Percentiles rank a stretch among this genome's conserved stretches.
Evolutionary conservation across 2,329 filamentous ascomycete species (phyloP).

Genomic region (Plectosphaerella cucumerina): DNA sequence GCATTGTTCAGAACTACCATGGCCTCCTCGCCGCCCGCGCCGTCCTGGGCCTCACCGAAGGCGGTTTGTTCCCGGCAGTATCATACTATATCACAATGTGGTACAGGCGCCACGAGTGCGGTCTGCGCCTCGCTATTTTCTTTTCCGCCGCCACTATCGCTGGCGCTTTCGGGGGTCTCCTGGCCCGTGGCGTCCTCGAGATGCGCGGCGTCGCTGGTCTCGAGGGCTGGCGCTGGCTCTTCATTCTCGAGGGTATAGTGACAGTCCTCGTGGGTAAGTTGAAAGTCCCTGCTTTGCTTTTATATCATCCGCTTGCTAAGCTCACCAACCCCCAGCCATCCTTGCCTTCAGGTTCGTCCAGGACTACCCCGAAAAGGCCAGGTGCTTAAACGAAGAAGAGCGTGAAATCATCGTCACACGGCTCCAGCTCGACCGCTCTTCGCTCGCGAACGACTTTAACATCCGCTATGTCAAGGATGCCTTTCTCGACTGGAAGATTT

Average conservation of each 20-base stretch:
- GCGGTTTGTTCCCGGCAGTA: conserved; percentile 53
- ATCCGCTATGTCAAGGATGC: conserved; percentile 51
- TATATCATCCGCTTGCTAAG: conserved; percentile 36
- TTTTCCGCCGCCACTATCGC: conserved; percentile 73
- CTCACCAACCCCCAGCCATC: conserved; percentile 26
- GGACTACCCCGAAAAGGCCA: conserved; percentile 51
- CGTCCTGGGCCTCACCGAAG: conserved; percentile 75
- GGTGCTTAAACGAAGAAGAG: conserved; percentile 55
- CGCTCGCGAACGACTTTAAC: conserved; percentile 53
- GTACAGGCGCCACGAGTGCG: conserved; percentile 84
- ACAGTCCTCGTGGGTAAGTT: conserved; percentile 53
- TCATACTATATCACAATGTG: conserved; percentile 64
- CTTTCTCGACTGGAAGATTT: conserved; percentile 53
- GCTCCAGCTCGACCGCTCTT: conserved; percentile 35
- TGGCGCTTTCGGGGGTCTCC: conserved; percentile 53
- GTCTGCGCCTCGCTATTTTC: conserved; percentile 91
- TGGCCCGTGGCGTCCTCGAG: conserved; percentile 62
- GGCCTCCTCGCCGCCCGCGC: conserved; percentile 78
- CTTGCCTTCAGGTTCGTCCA: conserved; percentile 46
- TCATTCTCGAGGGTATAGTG: conserved; percentile 69
- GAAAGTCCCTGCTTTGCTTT: conserved; percentile 5
- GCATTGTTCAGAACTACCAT: conserved; percentile 70
- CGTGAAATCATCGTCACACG: conserved; percentile 46
- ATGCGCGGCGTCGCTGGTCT: conserved; percentile 71
- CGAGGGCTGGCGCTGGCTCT: conserved; percentile 75